Percentiles rank a stretch among this genome's conserved stretches.
phyloP scores from a whole-genome alignment of 2,329 filamentous ascomycete genomes.

The Xylaria sp. region DNA sequence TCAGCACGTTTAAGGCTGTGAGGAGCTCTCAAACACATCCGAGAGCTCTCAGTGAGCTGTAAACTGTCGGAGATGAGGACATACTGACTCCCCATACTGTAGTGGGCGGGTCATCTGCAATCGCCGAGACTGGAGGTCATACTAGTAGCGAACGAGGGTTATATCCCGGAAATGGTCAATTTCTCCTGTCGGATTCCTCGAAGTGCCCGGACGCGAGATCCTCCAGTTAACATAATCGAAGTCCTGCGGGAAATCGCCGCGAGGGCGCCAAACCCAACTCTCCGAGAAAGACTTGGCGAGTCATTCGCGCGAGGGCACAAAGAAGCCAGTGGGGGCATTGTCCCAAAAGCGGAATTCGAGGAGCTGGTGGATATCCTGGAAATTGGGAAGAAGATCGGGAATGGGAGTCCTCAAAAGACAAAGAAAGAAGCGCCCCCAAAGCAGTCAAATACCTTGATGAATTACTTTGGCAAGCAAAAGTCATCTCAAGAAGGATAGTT shows the following conservation, averaged over 20 bases:
- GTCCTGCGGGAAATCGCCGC: constrained; percentile 56
- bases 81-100: too few species aligned
- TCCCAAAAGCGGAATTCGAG: constrained; percentile 63
- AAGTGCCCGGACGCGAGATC: constrained; percentile 54
- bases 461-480: constrained; percentile 54
- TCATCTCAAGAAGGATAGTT: background rate
- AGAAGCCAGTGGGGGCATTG: constrained; percentile 68
- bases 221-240: constrained; percentile 66
- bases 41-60: too few species aligned
- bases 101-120: constrained; percentile 63
- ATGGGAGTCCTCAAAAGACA: constrained; percentile 37
- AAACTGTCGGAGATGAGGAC: too few species aligned
- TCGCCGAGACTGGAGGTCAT: constrained; percentile 64
- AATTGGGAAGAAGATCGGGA: constrained; percentile 56
- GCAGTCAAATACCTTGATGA: constrained; percentile 58
- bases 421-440: constrained; percentile 34
- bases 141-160: constrained; percentile 68
- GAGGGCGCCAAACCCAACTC: constrained; percentile 41
- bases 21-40: too few species aligned
- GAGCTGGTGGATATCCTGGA: constrained; percentile 63
- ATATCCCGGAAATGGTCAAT: constrained; percentile 64
- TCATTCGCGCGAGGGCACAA: constrained; percentile 69
- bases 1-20: too few species aligned
- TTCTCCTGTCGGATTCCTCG: constrained; percentile 67
- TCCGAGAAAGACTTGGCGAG: constrained; percentile 57